Base-by-base conservation (phyloP, 495 filamentous ascomycete species). In the Choiromyces venosus region DNA sequence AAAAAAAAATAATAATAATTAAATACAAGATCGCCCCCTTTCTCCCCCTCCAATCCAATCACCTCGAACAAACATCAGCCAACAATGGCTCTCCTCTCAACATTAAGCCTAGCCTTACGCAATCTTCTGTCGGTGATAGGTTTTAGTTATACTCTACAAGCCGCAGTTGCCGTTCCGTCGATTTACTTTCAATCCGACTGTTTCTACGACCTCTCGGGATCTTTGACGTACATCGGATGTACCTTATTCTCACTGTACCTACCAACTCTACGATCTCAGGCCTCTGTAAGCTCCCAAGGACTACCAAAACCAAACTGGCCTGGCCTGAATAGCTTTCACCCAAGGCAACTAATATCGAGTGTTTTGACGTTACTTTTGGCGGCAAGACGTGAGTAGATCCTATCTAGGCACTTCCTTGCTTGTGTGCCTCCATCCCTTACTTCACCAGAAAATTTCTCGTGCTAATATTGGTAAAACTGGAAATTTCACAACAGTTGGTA, bases 141-240 rank as follows among this genome's bases (percentile, higher is more conserved):
- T 33, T 84, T 88, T 29, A 87, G 86, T 37, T 88, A 86, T 69
- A 85, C 84, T 3, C 82, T 88, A 66, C 87, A 89, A 82, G 78
- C 84, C 37, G 86, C 83, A 67, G 85, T 86, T 39, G 89, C 87
- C 9, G 75, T 90, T 10, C 89, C 89, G 7, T 89, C 88, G 4
- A 87, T 89, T 61, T 69, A 84, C 73, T 81, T 82, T 61, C 85
- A 87, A 76, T 85, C 86, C 18, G 88, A 90, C 70, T 85, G 86
- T 65, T 90, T 89, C 83, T 91, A 88, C 79, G 89, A 91, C 76
- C 82, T 88, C 69, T 89, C 88, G 1, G 89, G 89, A 74, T 86
- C 86, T 4, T 76, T 88, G 4, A 91, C 88, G 10, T 89, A 88
- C 77, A 81, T 91, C 37, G 83, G 86, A 52, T 87, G 88, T 76